Evolutionary conservation across 169 alveolate genomes (phyloP).

Genomic region (Eimeria tenella): DNA sequence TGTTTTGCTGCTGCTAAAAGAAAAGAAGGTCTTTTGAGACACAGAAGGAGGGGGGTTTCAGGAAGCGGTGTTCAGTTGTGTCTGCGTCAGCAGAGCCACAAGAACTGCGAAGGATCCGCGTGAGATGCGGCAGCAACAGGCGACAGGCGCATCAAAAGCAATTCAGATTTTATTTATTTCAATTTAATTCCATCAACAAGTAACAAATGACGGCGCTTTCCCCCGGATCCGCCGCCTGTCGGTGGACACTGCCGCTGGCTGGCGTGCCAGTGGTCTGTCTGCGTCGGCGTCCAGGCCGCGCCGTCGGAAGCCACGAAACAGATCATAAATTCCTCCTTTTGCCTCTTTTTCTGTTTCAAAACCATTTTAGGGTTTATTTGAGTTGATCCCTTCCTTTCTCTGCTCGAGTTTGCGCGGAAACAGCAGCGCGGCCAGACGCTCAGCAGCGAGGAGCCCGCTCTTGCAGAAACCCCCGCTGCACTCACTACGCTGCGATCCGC

Average conservation of each 20-base stretch:
- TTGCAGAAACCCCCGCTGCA: no score
- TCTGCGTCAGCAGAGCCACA: not conserved
- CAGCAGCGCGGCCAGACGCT: no score
- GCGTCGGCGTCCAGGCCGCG: no score
- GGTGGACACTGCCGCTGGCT: no score
- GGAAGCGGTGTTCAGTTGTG: not conserved
- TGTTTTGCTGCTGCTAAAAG: not conserved
- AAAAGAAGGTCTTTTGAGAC: not conserved
- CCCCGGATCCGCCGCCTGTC: not conserved
- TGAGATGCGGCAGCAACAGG: not conserved
- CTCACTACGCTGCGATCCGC: no score
- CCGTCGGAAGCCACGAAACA: no score
- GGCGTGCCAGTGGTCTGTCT: constrained; percentile 8
- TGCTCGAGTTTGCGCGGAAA: no score
- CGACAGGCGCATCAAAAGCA: not conserved
- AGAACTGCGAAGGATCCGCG: not conserved
- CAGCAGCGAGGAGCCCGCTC: no score
- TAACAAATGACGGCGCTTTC: not conserved
- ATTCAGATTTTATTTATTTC: not conserved
- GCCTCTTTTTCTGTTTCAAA: no score
- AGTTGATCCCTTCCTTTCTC: no score
- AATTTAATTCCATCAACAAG: not conserved
- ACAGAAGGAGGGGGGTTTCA: not conserved
- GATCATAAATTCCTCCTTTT: no score
- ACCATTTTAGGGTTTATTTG: no score